A percentile compares a stretch with the other conserved stretches of the same genome.
These are phyloP conservation scores for Fraxinus sp. DNA, from an alignment of 305 asterid species.

Conservation along the genomic window DNA sequence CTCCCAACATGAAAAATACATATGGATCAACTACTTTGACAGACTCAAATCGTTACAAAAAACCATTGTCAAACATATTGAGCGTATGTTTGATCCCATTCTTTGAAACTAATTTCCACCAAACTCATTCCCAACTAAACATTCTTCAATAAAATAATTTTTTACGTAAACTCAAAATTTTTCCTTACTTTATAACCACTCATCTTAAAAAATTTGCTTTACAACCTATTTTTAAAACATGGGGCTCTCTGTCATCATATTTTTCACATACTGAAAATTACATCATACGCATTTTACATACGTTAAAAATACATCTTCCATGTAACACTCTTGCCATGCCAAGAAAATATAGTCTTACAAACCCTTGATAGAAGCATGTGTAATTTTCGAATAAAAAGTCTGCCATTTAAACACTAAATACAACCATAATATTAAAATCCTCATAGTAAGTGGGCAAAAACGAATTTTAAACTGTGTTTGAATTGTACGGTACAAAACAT, in stretches of 20 bases:
- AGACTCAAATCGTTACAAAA: neutral
- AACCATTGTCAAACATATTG: neutral
- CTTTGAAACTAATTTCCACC: neutral
- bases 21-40: no score
- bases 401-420: neutral
- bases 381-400: neutral
- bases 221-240: no score
- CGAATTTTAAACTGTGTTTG: neutral
- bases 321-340: neutral
- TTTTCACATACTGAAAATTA: neutral
- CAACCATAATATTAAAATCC: neutral
- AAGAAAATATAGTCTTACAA: neutral
- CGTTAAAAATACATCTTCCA: neutral
- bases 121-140: neutral
- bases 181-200: no score
- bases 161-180: no score
- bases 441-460: neutral
- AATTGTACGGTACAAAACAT: neutral
- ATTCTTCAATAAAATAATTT: no score
- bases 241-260: neutral
- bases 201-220: neutral
- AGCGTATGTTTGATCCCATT: neutral
- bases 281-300: neutral
- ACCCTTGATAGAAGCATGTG: neutral
- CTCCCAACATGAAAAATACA: neutral